Evolutionary conservation across 73 alveolate genomes (phyloP).

Genomic region (Diophrys sp.): DNA sequence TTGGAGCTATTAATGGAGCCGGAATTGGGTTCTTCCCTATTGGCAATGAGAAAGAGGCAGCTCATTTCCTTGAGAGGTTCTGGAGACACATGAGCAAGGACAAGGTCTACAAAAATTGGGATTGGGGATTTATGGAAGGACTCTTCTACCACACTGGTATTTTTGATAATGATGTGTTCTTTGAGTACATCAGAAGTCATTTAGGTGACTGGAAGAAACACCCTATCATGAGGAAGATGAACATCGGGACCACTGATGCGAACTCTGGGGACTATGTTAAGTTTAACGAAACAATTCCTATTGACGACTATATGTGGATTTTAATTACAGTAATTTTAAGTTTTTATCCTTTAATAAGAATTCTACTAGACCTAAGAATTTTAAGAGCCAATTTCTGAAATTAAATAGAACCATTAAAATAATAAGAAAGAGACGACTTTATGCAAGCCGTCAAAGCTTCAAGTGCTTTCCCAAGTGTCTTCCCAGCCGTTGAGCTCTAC

Average conservation of each 20-base stretch:
- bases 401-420: neutral
- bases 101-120: conserved; percentile 17
- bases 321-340: too few species aligned
- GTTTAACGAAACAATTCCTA: neutral
- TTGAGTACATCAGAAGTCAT: conserved; percentile 3
- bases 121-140: conserved; percentile 28
- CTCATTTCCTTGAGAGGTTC: neutral
- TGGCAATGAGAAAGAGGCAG: conserved; percentile 38
- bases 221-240: neutral
- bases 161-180: conserved; percentile 2
- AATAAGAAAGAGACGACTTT: neutral
- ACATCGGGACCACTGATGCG: conserved; percentile 25
- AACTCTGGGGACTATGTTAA: conserved; percentile 8
- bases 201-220: neutral
- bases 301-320: conserved; percentile 6
- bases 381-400: neutral
- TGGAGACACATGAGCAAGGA: conserved; percentile 7
- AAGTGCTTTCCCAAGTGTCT: conserved; percentile 20
- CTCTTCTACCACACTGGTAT: conserved; percentile 19
- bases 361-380: neutral
- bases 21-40: conserved; percentile 24
- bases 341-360: too few species aligned
- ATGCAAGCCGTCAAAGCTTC: conserved; percentile 30
- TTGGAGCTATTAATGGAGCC: conserved; percentile 59
- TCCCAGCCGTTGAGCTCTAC: conserved; percentile 12